Conservation (phyloP, 352 stramenopile genomes). For the Phytophthora ramorum region DNA sequence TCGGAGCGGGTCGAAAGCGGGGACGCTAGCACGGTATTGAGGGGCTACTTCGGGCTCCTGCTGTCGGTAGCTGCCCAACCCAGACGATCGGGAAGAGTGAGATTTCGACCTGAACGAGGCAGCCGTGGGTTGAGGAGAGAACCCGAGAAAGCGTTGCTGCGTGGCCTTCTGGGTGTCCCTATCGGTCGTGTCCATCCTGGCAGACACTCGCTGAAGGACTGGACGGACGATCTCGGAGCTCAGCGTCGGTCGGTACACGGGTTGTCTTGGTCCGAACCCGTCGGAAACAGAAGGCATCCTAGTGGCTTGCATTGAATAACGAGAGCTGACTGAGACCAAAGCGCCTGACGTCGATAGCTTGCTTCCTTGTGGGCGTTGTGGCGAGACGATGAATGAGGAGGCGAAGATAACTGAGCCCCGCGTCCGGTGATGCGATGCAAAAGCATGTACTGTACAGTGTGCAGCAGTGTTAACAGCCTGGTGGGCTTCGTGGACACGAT, state of each 20-base stretch:
- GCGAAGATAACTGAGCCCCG: too few relatives aligned
- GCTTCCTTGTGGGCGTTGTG: neutral
- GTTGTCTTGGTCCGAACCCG: neutral
- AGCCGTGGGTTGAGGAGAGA: neutral
- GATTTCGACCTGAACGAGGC: neutral
- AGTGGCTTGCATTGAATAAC: constrained; percentile 8
- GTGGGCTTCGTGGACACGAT: too few relatives aligned
- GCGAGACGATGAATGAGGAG: constrained; percentile 9
- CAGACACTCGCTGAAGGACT: constrained; percentile 10
- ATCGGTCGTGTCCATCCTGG: neutral
- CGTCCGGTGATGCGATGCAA: too few relatives aligned
- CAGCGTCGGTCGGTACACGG: constrained; percentile 1
- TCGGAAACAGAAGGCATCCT: neutral
- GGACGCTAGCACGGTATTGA: too few relatives aligned
- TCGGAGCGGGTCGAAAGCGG: neutral
- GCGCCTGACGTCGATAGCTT: too few relatives aligned
- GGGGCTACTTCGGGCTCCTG: too few relatives aligned
- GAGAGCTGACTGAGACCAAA: neutral
- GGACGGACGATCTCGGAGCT: constrained; percentile 20
- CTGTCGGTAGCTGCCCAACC: too few relatives aligned
- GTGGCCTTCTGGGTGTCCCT: neutral
- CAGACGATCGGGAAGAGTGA: neutral
- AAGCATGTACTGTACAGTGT: too few relatives aligned
- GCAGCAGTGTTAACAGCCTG: too few relatives aligned
- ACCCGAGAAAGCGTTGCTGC: neutral